Percentiles rank a stretch among this genome's conserved stretches.
Evolutionary conservation across 768 basidiomycete species (phyloP).

Genomic region (Phanerochaete sordida): DNA sequence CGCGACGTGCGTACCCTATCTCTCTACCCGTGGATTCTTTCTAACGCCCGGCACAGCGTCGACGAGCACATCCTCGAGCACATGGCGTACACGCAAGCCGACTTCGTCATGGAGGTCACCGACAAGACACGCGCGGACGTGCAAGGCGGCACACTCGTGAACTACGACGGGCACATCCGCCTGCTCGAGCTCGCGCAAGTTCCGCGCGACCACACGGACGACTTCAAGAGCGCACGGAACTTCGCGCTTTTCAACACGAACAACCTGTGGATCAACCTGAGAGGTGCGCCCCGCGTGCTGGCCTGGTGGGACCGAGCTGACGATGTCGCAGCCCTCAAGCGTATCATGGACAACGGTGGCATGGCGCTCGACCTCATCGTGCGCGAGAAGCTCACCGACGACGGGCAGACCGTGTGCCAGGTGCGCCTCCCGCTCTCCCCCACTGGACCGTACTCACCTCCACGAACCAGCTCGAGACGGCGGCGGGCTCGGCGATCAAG

Average conservation of each 20-base stretch:
- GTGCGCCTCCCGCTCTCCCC: not conserved
- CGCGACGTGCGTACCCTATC: slow-evolving; percentile 42
- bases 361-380: slow-evolving; percentile 80
- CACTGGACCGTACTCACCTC: slow-evolving; percentile 20
- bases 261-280: slow-evolving; percentile 57
- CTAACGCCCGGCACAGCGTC: slow-evolving; percentile 38
- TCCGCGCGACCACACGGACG: slow-evolving; percentile 65
- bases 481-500: slow-evolving; percentile 72
- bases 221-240: slow-evolving; percentile 70
- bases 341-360: slow-evolving; percentile 60
- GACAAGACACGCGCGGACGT: slow-evolving; percentile 83
- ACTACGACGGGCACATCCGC: slow-evolving; percentile 62
- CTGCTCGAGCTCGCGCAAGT: slow-evolving; percentile 76
- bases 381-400: slow-evolving; percentile 66
- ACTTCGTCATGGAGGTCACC: slow-evolving; percentile 75
- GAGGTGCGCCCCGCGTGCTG: slow-evolving; percentile 25
- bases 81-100: slow-evolving; percentile 60
- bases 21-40: not conserved
- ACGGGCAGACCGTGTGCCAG: slow-evolving; percentile 53
- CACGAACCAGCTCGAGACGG: slow-evolving; percentile 82
- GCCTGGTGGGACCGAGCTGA: not conserved
- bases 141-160: slow-evolving; percentile 68
- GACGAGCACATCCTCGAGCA: slow-evolving; percentile 63
- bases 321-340: slow-evolving; percentile 54
- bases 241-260: slow-evolving; percentile 83